Base-by-base conservation (phyloP, 1,284 basidiomycete genomes). In the Ustanciosporium gigantosporum region DNA sequence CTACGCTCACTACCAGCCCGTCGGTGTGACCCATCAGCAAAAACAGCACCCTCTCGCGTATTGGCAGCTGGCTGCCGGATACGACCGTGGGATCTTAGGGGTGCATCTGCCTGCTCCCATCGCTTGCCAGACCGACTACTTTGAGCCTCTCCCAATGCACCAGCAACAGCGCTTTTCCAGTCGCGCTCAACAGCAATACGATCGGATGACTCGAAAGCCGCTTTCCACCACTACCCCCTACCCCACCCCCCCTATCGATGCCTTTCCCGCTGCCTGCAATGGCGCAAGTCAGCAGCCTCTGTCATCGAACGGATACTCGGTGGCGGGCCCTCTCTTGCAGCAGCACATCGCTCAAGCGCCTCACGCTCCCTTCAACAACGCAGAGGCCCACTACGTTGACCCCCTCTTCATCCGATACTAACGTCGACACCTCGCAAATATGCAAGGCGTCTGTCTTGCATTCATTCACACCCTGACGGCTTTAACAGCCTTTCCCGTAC, bases 301-400 rank as follows among this genome's bases (percentile, higher is more conserved):
- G 11, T 35, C 32, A 8, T 6, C 9, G 13, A 23, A 23, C 36
- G 20, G 9, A 14, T 9, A 34, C 32, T 17, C 16, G 8, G 9
- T 34, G 9, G 8, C 32, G 32, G 32, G 32, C 32, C 46, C 52
- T 1, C 36, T 44, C 22, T 52, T 52, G 25, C 41, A 51, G 27
- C 31, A 32, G 17, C 16, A 31, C 24, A n/a, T 16, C 11, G 14
- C 36, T 21, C 48, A 51, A 22, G 48, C 56, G 11, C 44, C 61
- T n/a, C 61, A 65, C 22, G 61, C 56, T 31, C 62, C 56, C 8
- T 66, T 66, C 56, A 66, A 66, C 57, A 66, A 66, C 23, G 62
- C 62, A 11, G 51, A 66, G 27, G 35, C 51, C 1, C 46, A 45
- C 31, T 66, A 60, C 36, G 49, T 66, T 31, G 62, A 66, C 38